A percentile compares a stretch with the other conserved stretches of the same genome.
Conservation (phyloP, 2,329 filamentous ascomycete species). For the Sporothrix brunneoviolacea region DNA sequence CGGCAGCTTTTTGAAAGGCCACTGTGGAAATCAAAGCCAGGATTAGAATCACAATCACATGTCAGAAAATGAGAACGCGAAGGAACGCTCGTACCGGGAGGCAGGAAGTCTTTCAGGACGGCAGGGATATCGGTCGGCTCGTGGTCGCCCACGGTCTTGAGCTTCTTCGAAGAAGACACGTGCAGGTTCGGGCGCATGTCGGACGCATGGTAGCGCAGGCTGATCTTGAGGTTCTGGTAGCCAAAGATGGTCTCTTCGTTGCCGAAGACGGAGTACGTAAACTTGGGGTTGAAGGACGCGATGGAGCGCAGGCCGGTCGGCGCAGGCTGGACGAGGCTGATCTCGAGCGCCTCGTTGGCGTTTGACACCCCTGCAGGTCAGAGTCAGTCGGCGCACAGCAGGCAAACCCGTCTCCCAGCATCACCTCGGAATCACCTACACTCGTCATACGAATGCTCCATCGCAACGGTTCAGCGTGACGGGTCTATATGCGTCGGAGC, state of each 20-base stretch:
- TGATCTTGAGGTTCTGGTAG: slow-evolving; percentile 74
- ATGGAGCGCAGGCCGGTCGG: slow-evolving; percentile 47
- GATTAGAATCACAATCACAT: too few species aligned
- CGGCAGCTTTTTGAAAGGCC: slow-evolving; percentile 55
- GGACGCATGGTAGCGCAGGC: slow-evolving; percentile 58
- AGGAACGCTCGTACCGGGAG: slow-evolving; percentile 47
- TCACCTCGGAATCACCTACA: slow-evolving; percentile 9
- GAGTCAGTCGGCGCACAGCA: background rate
- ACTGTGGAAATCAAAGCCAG: slow-evolving; percentile 44
- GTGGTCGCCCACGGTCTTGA: slow-evolving; percentile 59
- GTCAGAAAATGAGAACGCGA: too few species aligned
- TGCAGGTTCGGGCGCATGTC: slow-evolving; percentile 75
- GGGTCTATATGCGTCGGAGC: too few species aligned
- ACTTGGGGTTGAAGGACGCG: slow-evolving; percentile 71
- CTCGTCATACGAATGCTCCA: slow-evolving; percentile 17
- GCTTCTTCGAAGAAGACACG: slow-evolving; percentile 65
- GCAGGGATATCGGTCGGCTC: slow-evolving; percentile 63
- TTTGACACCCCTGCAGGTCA: slow-evolving; percentile 45
- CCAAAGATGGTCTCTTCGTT: slow-evolving; percentile 90
- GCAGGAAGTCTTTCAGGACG: slow-evolving; percentile 59
- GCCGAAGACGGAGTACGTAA: slow-evolving; percentile 88
- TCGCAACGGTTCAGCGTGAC: background rate
- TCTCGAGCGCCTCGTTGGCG: slow-evolving; percentile 55
- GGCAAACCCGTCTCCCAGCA: background rate
- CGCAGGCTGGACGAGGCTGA: slow-evolving; percentile 51